Evolutionary conservation across 129 eudicot genomes (phyloP).

Genomic region (Lonicera japonica): DNA sequence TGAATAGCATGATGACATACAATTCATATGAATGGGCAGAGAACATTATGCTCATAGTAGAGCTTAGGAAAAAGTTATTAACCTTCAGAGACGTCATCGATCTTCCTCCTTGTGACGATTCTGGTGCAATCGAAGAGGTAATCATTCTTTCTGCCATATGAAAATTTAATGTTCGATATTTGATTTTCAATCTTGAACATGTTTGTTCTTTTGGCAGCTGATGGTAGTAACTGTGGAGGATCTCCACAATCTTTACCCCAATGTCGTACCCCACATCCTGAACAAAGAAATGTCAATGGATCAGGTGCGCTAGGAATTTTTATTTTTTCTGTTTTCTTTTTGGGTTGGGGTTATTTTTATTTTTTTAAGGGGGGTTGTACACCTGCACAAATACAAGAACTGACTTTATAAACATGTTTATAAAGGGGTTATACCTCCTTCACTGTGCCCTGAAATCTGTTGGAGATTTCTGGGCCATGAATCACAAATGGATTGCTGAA

Average conservation of each 20-base stretch:
- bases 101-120: slow-evolving; percentile 1
- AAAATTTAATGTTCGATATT: neutral
- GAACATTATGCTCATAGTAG: neutral
- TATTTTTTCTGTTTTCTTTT: too few relatives aligned
- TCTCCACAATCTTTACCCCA: slow-evolving; percentile 2
- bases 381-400: neutral
- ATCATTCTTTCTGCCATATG: neutral
- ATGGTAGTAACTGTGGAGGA: neutral
- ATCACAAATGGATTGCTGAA: neutral
- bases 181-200: too few relatives aligned
- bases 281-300: neutral
- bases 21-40: neutral
- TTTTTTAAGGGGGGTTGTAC: too few relatives aligned
- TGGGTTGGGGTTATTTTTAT: too few relatives aligned
- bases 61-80: neutral
- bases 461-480: neutral
- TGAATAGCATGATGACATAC: neutral
- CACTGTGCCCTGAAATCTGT: neutral
- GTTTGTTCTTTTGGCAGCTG: neutral
- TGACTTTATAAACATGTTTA: neutral
- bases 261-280: neutral
- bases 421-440: neutral
- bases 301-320: neutral
- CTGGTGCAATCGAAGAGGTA: slow-evolving; percentile 2
- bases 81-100: slow-evolving; percentile 1